Evolutionary conservation across 495 filamentous ascomycete genomes (phyloP).

Genomic region (Talaromyces proteolyticus): DNA sequence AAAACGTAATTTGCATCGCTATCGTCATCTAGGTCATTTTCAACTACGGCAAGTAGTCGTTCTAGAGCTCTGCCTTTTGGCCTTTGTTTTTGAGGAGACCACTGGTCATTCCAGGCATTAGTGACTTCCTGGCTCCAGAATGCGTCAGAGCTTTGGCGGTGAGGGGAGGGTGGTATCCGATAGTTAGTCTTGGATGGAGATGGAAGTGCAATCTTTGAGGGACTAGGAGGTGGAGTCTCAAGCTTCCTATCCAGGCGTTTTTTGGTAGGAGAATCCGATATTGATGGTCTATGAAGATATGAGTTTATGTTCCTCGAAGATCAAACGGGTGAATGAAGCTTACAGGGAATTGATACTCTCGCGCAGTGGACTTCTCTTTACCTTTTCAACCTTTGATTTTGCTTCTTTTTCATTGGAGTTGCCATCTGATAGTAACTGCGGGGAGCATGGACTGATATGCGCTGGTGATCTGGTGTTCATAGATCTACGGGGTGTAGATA

Average conservation of each 20-base stretch:
- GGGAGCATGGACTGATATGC: not conserved
- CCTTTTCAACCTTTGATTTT: not conserved
- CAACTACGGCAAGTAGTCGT: constrained; percentile 24
- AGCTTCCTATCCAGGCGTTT: constrained; percentile 11
- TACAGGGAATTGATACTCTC: constrained; percentile 8
- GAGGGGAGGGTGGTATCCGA: constrained; percentile 47
- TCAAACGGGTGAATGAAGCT: not conserved
- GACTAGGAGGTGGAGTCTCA: constrained; percentile 40
- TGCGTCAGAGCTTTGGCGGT: constrained; percentile 64
- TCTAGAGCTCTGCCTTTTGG: constrained; percentile 11
- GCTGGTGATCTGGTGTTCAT: not conserved
- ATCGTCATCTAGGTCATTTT: constrained; percentile 19
- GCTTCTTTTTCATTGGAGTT: not conserved
- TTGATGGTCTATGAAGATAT: constrained; percentile 14
- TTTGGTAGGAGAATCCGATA: constrained; percentile 31
- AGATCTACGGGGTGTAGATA: not conserved
- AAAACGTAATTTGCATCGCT: not conserved
- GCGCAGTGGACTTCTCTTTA: constrained; percentile 3
- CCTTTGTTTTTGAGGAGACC: constrained; percentile 60
- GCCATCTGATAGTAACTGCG: not conserved
- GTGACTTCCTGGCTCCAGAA: constrained; percentile 76
- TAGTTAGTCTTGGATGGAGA: constrained; percentile 48
- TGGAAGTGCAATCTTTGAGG: constrained; percentile 31
- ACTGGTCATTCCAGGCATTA: constrained; percentile 77
- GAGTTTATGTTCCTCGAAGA: not conserved